Evolutionary conservation across 1,284 basidiomycete genomes (phyloP).

Genomic region (Marasmius sp.): DNA sequence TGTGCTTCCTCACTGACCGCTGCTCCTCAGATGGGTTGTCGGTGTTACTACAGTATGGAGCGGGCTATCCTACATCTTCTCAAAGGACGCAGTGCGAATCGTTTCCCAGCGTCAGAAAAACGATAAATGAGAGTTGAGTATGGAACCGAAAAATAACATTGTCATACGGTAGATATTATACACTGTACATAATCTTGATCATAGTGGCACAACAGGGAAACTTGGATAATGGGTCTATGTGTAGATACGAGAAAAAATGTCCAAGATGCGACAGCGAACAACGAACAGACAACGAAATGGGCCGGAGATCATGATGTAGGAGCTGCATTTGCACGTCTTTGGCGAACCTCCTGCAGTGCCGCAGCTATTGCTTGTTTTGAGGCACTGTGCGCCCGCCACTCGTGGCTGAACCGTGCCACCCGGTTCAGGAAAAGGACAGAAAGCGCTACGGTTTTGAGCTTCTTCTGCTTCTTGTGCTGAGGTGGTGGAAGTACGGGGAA

Average conservation of each 20-base stretch:
- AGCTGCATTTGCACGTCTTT: constrained; percentile 34
- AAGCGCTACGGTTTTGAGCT: constrained; percentile 59
- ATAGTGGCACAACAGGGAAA: constrained; percentile 14
- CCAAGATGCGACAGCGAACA: constrained; percentile 1
- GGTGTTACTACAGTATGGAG: constrained; percentile 91
- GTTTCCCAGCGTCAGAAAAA: constrained; percentile 37
- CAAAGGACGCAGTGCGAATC: constrained; percentile 67
- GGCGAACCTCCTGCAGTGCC: constrained; percentile 71
- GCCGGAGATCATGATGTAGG: constrained; percentile 7
- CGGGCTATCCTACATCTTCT: constrained; percentile 86
- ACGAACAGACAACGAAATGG: not conserved
- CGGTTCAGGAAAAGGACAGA: constrained; percentile 69
- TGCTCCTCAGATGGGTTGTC: constrained; percentile 72
- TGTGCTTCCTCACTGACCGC: not conserved
- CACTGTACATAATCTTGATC: constrained; percentile 11
- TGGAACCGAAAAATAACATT: not conserved
- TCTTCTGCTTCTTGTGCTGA: constrained; percentile 37
- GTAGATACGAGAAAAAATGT: constrained; percentile 13
- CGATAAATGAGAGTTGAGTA: not conserved
- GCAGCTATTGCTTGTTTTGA: constrained; percentile 60
- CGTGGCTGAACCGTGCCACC: constrained; percentile 61
- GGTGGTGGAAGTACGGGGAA: constrained; percentile 48
- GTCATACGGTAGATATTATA: constrained; percentile 4
- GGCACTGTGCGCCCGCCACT: constrained; percentile 61
- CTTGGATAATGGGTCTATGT: constrained; percentile 13